These are phyloP conservation scores for Daedaleopsis nitida DNA, from an alignment of 768 basidiomycete genomes.

Conservation along the genomic window DNA sequence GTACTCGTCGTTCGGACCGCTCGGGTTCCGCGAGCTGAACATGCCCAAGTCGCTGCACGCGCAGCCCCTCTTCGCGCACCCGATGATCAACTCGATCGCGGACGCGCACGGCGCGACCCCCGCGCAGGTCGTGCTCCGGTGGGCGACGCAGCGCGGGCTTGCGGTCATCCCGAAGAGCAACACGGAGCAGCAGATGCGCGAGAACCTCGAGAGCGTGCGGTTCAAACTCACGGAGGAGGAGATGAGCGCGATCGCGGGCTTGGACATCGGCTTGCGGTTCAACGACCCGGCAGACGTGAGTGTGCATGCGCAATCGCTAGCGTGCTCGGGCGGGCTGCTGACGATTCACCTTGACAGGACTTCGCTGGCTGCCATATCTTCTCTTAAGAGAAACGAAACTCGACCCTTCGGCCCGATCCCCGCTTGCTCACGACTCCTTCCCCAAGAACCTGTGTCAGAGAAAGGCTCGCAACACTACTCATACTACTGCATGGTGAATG, in stretches of 20 bases:
- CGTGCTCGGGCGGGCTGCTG: background rate
- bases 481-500: no score
- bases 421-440: no score
- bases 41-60: slow-evolving; percentile 23
- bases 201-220: slow-evolving; percentile 37
- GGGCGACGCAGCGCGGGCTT: slow-evolving; percentile 76
- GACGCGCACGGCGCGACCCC: slow-evolving; percentile 31
- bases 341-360: slow-evolving; percentile 5
- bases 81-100: slow-evolving; percentile 27
- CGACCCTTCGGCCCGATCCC: no score
- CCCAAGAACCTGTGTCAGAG: no score
- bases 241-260: slow-evolving; percentile 32
- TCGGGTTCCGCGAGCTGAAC: slow-evolving; percentile 34
- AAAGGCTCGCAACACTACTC: no score
- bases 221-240: slow-evolving; percentile 36
- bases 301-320: background rate
- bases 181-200: slow-evolving; percentile 36
- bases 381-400: slow-evolving; percentile 13
- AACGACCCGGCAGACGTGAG: slow-evolving; percentile 38
- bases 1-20: slow-evolving; percentile 39
- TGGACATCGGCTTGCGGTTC: slow-evolving; percentile 36
- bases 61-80: slow-evolving; percentile 31
- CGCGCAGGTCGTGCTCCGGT: slow-evolving; percentile 76
- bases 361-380: slow-evolving; percentile 23
- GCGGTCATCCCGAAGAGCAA: slow-evolving; percentile 79